Evolutionary conservation across 2,329 filamentous ascomycete species (phyloP).

Genomic region (Aspergillus alliaceus): DNA sequence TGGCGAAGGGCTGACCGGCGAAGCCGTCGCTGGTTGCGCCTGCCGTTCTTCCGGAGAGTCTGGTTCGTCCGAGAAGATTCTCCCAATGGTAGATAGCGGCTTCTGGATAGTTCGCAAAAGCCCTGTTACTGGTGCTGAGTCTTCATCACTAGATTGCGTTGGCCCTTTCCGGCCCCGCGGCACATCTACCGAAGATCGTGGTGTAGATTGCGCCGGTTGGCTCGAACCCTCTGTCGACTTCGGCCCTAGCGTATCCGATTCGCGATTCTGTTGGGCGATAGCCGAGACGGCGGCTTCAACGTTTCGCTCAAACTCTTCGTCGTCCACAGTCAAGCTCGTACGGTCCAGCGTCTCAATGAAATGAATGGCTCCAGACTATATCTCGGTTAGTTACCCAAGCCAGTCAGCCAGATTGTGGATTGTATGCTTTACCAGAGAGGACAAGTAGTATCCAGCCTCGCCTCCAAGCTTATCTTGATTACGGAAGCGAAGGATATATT

Average conservation of each 20-base stretch:
- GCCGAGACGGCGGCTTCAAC: slow-evolving; percentile 96
- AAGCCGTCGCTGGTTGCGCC: slow-evolving; percentile 40
- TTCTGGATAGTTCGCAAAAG: slow-evolving; percentile 87
- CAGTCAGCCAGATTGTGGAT: background rate
- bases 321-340: slow-evolving; percentile 86
- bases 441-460: slow-evolving; percentile 98
- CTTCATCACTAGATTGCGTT: slow-evolving; percentile 58
- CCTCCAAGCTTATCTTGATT: slow-evolving; percentile 96
- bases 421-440: slow-evolving; percentile 67
- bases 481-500: slow-evolving; percentile 94
- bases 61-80: slow-evolving; percentile 81
- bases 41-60: slow-evolving; percentile 38
- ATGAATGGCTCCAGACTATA: slow-evolving; percentile 72
- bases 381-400: background rate
- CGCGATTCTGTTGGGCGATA: slow-evolving; percentile 85
- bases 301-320: slow-evolving; percentile 92
- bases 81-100: slow-evolving; percentile 85
- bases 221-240: slow-evolving; percentile 46
- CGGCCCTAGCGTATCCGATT: slow-evolving; percentile 49
- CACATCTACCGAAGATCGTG: slow-evolving; percentile 60
- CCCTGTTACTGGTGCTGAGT: slow-evolving; percentile 78
- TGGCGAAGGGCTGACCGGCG: slow-evolving; percentile 49
- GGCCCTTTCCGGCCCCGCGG: slow-evolving; percentile 48
- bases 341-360: slow-evolving; percentile 97
- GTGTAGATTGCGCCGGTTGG: slow-evolving; percentile 58